These are phyloP conservation scores for Canariomyces notabilis DNA, from an alignment of 2,329 filamentous ascomycete genomes.

Conservation along the genomic window DNA sequence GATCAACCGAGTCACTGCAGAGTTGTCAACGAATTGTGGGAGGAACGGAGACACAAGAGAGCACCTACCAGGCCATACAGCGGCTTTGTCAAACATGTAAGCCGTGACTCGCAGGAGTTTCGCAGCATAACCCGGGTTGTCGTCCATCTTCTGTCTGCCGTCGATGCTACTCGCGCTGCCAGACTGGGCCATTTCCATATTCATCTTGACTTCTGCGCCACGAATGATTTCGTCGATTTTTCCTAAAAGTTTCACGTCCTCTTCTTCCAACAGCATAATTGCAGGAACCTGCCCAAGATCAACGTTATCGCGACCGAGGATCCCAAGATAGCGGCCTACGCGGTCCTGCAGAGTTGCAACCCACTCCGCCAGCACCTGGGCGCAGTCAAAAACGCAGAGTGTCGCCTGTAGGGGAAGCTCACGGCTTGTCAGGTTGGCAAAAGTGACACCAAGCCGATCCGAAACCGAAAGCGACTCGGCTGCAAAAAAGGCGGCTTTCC, in stretches of 20 bases:
- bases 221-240: conserved; percentile 77
- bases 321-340: conserved; percentile 81
- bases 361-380: conserved; percentile 93
- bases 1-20: conserved; percentile 49
- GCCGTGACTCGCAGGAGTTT: conserved; percentile 81
- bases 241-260: conserved; percentile 77
- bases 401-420: conserved; percentile 87
- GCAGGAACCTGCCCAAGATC: conserved; percentile 76
- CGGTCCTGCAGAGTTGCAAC: conserved; percentile 88
- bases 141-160: conserved; percentile 42
- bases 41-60: neutral
- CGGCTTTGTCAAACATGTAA: conserved; percentile 80
- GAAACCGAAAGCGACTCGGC: conserved; percentile 87
- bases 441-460: conserved; percentile 78
- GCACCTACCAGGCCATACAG: conserved; percentile 79
- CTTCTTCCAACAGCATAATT: conserved; percentile 85
- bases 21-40: conserved; percentile 13
- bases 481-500: conserved; percentile 93
- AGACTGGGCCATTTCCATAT: conserved; percentile 49
- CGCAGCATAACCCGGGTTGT: conserved; percentile 71
- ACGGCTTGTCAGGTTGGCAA: conserved; percentile 75
- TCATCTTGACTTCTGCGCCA: conserved; percentile 75
- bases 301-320: conserved; percentile 76
- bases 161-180: conserved; percentile 35
- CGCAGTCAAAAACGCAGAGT: conserved; percentile 89